Evolutionary conservation across 1,284 basidiomycete genomes (phyloP).

Genomic region (Moesziomyces aphidis): DNA sequence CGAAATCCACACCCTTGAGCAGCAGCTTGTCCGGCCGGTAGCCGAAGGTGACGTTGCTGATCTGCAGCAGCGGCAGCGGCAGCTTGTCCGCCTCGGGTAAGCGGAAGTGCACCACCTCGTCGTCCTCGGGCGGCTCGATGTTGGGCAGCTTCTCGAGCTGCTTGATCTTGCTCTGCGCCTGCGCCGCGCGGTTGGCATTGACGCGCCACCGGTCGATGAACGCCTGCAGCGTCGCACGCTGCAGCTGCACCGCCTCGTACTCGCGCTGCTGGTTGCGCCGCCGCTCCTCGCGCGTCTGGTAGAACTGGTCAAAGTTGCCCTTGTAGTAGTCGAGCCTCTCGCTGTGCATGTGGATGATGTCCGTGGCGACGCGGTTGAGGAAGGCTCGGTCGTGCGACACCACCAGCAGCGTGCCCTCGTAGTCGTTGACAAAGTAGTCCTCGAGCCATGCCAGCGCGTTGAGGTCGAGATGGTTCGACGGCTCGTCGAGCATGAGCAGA

Average conservation of each 20-base stretch:
- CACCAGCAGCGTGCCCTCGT: slow-evolving; percentile 92
- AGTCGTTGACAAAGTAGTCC: slow-evolving; percentile 82
- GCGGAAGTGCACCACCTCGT: slow-evolving; percentile 80
- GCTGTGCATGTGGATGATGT: slow-evolving; percentile 97
- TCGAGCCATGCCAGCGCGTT: slow-evolving; percentile 71
- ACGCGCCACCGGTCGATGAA: slow-evolving; percentile 76
- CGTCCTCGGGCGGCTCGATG: slow-evolving; percentile 85
- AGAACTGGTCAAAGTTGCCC: slow-evolving; percentile 98
- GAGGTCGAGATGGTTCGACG: slow-evolving; percentile 89
- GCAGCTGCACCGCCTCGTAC: slow-evolving; percentile 88
- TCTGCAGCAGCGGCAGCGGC: slow-evolving; percentile 93
- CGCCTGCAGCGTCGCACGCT: slow-evolving; percentile 93
- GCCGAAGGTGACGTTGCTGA: slow-evolving; percentile 91
- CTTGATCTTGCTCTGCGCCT: slow-evolving; percentile 97
- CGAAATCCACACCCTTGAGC: slow-evolving; percentile 85
- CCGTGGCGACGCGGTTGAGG: slow-evolving; percentile 96
- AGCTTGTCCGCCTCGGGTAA: slow-evolving; percentile 76
- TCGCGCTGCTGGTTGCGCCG: slow-evolving; percentile 85
- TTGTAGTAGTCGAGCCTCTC: slow-evolving; percentile 95
- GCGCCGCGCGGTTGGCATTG: slow-evolving; percentile 69
- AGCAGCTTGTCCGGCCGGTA: slow-evolving; percentile 85
- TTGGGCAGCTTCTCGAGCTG: slow-evolving; percentile 97
- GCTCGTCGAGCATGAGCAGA: slow-evolving; percentile 69
- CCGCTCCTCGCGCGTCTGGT: slow-evolving; percentile 96
- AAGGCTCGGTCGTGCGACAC: slow-evolving; percentile 99